phyloP scores from a whole-genome alignment of 169 alveolate species.

The Fabrea salina region DNA sequence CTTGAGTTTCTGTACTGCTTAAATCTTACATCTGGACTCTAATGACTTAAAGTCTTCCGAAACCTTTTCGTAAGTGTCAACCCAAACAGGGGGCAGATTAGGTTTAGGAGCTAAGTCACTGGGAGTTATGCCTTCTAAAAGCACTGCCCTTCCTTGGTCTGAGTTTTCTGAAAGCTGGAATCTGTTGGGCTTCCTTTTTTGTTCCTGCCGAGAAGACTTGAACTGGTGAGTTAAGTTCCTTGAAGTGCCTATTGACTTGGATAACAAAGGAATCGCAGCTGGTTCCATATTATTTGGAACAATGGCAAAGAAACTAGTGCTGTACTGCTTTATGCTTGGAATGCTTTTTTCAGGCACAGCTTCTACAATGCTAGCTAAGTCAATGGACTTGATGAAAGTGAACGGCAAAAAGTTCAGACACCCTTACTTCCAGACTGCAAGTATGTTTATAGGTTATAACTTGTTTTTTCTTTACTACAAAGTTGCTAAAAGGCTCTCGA shows the following conservation, averaged over 20 bases:
- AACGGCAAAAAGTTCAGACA: constrained; percentile 31
- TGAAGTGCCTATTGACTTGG: neutral
- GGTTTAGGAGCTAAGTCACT: neutral
- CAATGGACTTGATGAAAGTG: constrained; percentile 18
- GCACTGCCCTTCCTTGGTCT: neutral
- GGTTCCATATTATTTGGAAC: too few species aligned
- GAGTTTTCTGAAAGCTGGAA: neutral
- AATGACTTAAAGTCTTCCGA: neutral
- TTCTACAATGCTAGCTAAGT: constrained; percentile 29
- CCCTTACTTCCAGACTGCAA: constrained; percentile 42
- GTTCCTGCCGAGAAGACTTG: neutral
- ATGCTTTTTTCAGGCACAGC: constrained; percentile 45
- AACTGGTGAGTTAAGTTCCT: neutral
- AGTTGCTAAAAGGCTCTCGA: neutral
- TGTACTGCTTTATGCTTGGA: constrained; percentile 42
- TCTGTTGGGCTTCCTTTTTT: neutral
- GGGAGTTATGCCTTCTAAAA: neutral
- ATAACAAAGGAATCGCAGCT: too few species aligned
- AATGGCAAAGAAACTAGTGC: too few species aligned
- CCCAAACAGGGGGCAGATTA: constrained; percentile 25
- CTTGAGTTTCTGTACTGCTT: neutral
- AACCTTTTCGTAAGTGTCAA: neutral
- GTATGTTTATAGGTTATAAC: constrained; percentile 39
- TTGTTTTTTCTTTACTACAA: neutral
- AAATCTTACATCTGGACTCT: neutral